Evolutionary conservation across 208 protist genomes (phyloP).

Genomic region (Acanthamoeba sp.): DNA sequence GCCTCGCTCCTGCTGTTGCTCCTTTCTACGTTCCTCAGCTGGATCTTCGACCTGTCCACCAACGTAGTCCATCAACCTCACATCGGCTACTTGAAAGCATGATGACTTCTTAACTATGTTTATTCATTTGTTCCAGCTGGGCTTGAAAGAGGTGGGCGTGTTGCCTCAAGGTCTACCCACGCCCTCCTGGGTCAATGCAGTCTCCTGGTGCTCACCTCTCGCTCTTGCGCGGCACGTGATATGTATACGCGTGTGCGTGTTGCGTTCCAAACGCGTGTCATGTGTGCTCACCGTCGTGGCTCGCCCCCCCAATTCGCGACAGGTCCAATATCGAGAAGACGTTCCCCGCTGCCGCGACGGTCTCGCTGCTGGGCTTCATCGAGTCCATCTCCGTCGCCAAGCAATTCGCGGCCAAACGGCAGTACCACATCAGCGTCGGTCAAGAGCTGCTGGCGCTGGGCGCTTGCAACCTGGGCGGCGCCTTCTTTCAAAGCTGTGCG

Average conservation of each 20-base stretch:
- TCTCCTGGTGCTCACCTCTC: neutral
- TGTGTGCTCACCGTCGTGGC: neutral
- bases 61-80: no score
- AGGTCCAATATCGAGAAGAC: neutral
- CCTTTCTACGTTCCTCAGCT: neutral
- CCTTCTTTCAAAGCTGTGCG: constrained; percentile 45
- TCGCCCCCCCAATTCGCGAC: neutral
- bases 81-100: neutral
- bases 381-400: constrained; percentile 65
- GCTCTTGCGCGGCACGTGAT: neutral
- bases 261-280: neutral
- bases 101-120: neutral
- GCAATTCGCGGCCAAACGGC: constrained; percentile 37
- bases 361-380: constrained; percentile 53
- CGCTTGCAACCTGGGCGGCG: neutral
- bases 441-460: constrained; percentile 48
- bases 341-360: neutral
- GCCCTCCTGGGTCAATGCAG: neutral
- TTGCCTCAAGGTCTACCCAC: neutral
- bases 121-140: constrained; percentile 17
- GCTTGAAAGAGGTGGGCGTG: neutral
- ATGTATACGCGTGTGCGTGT: neutral
- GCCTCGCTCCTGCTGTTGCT: constrained; percentile 35
- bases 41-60: neutral
- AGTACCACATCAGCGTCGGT: constrained; percentile 9